Evolutionary conservation across 225 moss, liverwort and hornwort genomes (phyloP), one percentile per base, ranked within the genome.

Genomic region (Pseudoscleropodium purum): DNA sequence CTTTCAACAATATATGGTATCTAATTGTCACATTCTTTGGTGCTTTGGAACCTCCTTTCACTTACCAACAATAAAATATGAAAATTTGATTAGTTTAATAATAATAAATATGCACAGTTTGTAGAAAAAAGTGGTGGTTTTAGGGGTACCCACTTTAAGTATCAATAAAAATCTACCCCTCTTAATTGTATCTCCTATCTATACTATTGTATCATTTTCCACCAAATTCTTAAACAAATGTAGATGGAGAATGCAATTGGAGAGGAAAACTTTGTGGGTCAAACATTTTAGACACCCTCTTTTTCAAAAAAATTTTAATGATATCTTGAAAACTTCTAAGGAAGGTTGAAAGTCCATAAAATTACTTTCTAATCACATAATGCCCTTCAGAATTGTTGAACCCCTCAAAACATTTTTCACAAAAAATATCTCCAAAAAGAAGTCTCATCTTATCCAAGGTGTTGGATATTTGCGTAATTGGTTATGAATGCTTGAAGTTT

Each of bases 111-210:
- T 47, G 2, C 2, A 47, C 1, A 31, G 2, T 47, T 10, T 47
- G 9, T 11, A 11, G 18, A 2, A 30, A 75, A 49, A 49, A 19
- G 12, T 75, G 18, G 3, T 0, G 0, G 5, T 47, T 30, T 43
- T 10, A 4, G 6, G 7, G 2, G 4, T n/a, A n/a, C 0, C 15
- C 0, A 41, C 41, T 26, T 72, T 15, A 73, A 43, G 2, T 43
- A 10, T 74, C 29, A 0, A 10, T 2, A 30, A 15, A 43, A 10
- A 17, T 2, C 29, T 45, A 45, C 0, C 3, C 2, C 3, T 73
- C 0, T 16, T 2, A 43, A 16, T 43, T 27, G 16, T 43, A 0
- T 43, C 15, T 3, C 9, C 9, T 43, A 73, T 43, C 73, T 43
- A 73, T 1, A 17, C 5, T 43, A 16, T 9, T 27, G 10, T 27